These are phyloP conservation scores for Colletotrichum sp. DNA, from an alignment of 2,329 filamentous ascomycete species.

Conservation along the genomic window DNA sequence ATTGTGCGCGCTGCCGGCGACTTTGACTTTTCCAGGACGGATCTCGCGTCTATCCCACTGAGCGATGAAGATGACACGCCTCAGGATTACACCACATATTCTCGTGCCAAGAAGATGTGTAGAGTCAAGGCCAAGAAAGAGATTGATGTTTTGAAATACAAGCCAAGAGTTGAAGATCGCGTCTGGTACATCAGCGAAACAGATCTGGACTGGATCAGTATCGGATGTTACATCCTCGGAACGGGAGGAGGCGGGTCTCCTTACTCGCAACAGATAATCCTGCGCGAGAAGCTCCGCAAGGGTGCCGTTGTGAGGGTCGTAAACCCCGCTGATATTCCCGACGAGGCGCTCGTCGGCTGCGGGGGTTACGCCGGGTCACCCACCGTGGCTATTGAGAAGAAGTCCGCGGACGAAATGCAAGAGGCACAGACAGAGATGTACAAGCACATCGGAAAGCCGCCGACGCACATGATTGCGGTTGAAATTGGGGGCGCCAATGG, in stretches of 20 bases:
- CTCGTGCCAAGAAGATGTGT: not conserved
- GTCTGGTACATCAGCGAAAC: conserved; percentile 63
- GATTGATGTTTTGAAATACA: conserved; percentile 46
- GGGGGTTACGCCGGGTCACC: conserved; percentile 65
- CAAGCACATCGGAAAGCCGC: conserved; percentile 48
- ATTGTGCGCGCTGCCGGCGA: conserved; percentile 66
- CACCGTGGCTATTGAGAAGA: conserved; percentile 65
- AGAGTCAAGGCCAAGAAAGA: conserved; percentile 21
- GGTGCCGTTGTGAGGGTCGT: conserved; percentile 58
- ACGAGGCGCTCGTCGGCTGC: conserved; percentile 57
- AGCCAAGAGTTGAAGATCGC: conserved; percentile 53
- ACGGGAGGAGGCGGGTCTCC: conserved; percentile 65
- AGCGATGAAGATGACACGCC: not conserved
- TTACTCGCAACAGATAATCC: conserved; percentile 54
- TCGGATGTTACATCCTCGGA: conserved; percentile 65
- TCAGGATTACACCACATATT: not conserved
- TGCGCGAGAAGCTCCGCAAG: conserved; percentile 53
- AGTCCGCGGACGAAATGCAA: conserved; percentile 60
- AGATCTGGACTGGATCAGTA: conserved; percentile 61
- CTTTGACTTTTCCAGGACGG: conserved; percentile 49
- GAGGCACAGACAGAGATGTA: conserved; percentile 58
- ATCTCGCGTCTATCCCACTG: conserved; percentile 19
- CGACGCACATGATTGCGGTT: conserved; percentile 64
- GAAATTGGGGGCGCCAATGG: conserved; percentile 72
- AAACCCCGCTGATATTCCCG: conserved; percentile 52